Conservation (phyloP, 2,329 filamentous ascomycete genomes). For the Ophiostoma sp. region DNA sequence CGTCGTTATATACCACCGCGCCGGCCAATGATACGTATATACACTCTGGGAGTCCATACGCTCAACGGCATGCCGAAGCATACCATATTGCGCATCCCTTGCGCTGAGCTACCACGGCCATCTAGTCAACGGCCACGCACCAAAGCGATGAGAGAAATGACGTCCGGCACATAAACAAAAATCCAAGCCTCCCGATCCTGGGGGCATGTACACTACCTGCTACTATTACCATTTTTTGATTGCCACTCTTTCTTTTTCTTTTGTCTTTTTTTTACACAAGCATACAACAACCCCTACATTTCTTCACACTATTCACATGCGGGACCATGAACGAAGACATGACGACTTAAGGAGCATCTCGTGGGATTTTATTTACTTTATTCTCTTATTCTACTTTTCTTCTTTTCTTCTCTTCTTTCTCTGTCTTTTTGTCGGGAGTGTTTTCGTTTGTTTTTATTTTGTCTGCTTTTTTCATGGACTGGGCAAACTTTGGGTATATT, state of each 20-base stretch:
- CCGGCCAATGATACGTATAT: neutral
- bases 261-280: neutral
- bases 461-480: neutral
- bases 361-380: constrained; percentile 17
- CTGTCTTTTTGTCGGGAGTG: neutral
- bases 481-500: neutral
- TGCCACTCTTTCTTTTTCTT: neutral
- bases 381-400: constrained; percentile 9
- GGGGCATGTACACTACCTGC: constrained; percentile 13
- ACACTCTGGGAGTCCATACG: neutral
- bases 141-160: neutral
- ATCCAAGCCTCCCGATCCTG: neutral
- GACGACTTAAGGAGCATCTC: constrained; percentile 24
- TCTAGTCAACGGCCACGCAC: neutral
- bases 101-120: neutral
- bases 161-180: neutral
- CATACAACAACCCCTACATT: neutral
- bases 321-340: constrained; percentile 29
- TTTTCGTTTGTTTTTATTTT: neutral
- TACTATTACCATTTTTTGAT: neutral
- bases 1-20: neutral
- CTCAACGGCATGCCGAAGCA: neutral
- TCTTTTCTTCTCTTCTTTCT: neutral
- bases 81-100: neutral
- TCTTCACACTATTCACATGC: constrained; percentile 19